phyloP scores from a whole-genome alignment of 2,329 filamentous ascomycete species.

The Colletotrichum magnum region DNA sequence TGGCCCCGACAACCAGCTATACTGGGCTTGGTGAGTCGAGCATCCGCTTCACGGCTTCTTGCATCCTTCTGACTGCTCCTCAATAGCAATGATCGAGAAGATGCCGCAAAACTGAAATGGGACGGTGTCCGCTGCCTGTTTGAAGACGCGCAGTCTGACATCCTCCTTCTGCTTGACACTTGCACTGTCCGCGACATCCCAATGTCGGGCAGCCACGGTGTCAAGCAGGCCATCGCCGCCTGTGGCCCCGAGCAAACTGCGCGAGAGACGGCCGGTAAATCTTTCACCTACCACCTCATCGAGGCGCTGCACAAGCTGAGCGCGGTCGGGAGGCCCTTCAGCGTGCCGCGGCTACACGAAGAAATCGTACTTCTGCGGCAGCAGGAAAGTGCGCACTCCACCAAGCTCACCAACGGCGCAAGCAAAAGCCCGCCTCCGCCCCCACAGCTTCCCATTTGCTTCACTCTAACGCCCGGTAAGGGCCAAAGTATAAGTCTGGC shows the following conservation, averaged over 20 bases:
- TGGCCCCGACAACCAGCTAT: constrained; percentile 72
- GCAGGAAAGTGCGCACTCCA: constrained; percentile 58
- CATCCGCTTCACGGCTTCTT: not conserved
- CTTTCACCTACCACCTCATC: constrained; percentile 71
- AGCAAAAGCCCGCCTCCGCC: constrained; percentile 51
- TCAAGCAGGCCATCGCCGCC: constrained; percentile 76
- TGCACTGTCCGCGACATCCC: constrained; percentile 68
- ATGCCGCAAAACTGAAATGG: constrained; percentile 75
- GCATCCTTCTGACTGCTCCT: constrained; percentile 52
- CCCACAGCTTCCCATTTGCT: constrained; percentile 64
- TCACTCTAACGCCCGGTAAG: constrained; percentile 69
- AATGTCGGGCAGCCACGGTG: constrained; percentile 65
- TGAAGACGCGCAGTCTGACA: constrained; percentile 74
- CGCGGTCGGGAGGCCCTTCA: constrained; percentile 66
- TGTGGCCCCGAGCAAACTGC: constrained; percentile 65
- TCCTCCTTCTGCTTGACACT: constrained; percentile 74
- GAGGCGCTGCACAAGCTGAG: constrained; percentile 70
- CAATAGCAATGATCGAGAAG: constrained; percentile 68
- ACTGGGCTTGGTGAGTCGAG: constrained; percentile 75
- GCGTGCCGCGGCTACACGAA: constrained; percentile 68
- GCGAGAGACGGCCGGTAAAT: constrained; percentile 61
- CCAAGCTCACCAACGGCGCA: constrained; percentile 61
- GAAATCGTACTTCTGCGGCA: constrained; percentile 64
- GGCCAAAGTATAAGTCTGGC: constrained; percentile 67
- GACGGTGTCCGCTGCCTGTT: constrained; percentile 73